Base-by-base conservation (phyloP, 2,329 filamentous ascomycete species). In the Podosphaera fusca region DNA sequence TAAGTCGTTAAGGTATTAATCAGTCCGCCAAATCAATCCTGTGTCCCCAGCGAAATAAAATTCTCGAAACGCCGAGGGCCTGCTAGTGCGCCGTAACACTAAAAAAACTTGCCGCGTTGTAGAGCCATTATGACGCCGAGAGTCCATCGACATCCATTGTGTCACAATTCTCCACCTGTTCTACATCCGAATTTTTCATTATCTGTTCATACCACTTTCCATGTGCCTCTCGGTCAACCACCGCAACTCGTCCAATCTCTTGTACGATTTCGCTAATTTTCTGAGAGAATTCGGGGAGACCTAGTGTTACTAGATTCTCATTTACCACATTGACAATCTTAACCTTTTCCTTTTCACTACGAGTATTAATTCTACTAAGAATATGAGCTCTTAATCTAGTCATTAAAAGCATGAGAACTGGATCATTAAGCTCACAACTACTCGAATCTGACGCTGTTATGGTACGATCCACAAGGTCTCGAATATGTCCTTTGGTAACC, bases 281-380 rank as follows among this genome's bases (percentile, higher is more conserved):
- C 34, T 78, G 76, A 14, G 84, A 80, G 66, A 88, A 88, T 68
- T 89, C 85, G 0, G 81, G 81, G 58, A 89, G 69, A 0, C 85
- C 85, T 21, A 84, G 74, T 2, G 76, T 75, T 0, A 82, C 82
- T 6, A 89, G 73, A 58, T 78, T 81, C 67, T 88, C 84, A 9
- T 78, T 79, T 0, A 82, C 83, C 0, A 75, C 80, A 62, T 78
- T 84, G 0, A 82, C 80, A 10, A 79, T 81, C 63, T 79, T 79
- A 58, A 85, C 79, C 63, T 84, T 80, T 65, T 88, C 85, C 55
- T 76, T 81, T 3, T 81, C 78, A 56, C 80, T 84, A 31, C 74
- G 77, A 3, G 84, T 81, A 47, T 77, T 75, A 35, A 88, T 70
- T 21, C 84, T 75, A 2, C 73, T 73, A 31, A 84, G 72, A 4